phyloP scores from a whole-genome alignment of 2,329 filamentous ascomycete genomes.

The Nigrospora sphaerica region DNA sequence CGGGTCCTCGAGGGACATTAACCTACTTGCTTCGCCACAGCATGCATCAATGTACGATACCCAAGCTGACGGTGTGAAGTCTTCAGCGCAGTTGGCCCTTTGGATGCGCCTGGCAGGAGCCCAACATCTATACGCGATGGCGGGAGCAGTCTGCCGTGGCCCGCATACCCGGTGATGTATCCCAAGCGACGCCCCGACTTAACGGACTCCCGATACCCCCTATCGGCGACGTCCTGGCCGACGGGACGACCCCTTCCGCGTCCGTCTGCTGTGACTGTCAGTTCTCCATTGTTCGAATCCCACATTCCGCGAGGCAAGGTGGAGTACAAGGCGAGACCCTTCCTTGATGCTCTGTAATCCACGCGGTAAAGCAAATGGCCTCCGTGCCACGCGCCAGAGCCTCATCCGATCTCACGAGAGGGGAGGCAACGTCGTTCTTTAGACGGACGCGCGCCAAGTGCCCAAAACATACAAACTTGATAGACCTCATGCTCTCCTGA shows the following conservation, averaged over 20 bases:
- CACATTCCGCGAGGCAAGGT: slow-evolving; percentile 60
- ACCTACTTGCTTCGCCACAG: too few relatives aligned
- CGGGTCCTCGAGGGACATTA: not conserved
- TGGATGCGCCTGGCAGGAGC: too few relatives aligned
- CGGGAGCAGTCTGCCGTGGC: too few relatives aligned
- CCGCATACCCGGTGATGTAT: too few relatives aligned
- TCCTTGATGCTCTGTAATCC: slow-evolving; percentile 74
- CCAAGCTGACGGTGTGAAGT: too few relatives aligned
- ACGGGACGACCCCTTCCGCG: too few relatives aligned
- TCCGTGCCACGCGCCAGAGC: slow-evolving; percentile 1
- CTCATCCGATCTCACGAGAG: not conserved
- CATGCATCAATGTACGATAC: too few relatives aligned
- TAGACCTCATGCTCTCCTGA: slow-evolving; percentile 3
- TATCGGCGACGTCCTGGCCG: too few relatives aligned
- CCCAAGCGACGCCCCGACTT: too few relatives aligned
- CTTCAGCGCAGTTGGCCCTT: too few relatives aligned
- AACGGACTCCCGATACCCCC: too few relatives aligned
- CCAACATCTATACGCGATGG: too few relatives aligned
- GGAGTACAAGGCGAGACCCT: slow-evolving; percentile 69
- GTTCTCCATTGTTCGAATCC: slow-evolving; percentile 1
- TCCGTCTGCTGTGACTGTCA: not conserved
- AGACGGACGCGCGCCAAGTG: slow-evolving; percentile 3
- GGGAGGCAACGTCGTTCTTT: slow-evolving; percentile 1
- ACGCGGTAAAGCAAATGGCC: slow-evolving; percentile 54
- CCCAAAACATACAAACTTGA: not conserved